Conservation (phyloP, 1,284 basidiomycete genomes). For the Cryptococcus maquisensis region DNA sequence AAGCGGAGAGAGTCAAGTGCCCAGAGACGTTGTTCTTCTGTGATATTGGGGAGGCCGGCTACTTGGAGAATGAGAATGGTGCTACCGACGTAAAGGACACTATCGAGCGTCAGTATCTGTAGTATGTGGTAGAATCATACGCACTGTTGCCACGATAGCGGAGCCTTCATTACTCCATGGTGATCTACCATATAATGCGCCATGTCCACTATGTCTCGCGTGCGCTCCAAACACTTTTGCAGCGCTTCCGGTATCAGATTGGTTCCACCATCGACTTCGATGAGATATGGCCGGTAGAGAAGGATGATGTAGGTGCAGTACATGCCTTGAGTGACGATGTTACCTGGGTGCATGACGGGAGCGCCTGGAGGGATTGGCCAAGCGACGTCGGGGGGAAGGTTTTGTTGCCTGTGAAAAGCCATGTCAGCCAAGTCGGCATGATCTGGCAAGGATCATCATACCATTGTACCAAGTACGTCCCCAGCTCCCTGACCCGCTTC, state of each 20-base stretch:
- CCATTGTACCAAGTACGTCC: slow-evolving; percentile 6
- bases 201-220: slow-evolving; percentile 18
- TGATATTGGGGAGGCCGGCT: slow-evolving; percentile 14
- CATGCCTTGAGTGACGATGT: slow-evolving; percentile 20
- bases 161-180: slow-evolving; percentile 8
- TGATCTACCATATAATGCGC: slow-evolving; percentile 11
- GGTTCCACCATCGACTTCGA: slow-evolving; percentile 16
- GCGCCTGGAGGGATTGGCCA: slow-evolving; percentile 17
- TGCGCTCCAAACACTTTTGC: slow-evolving; percentile 8
- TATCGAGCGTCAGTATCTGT: not conserved
- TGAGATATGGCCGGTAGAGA: slow-evolving; percentile 24
- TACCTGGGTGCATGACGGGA: slow-evolving; percentile 14
- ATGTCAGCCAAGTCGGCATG: not conserved
- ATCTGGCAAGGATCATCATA: not conserved
- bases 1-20: slow-evolving; percentile 13
- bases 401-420: slow-evolving; percentile 7
- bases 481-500: slow-evolving; percentile 6
- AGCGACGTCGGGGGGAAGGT: slow-evolving; percentile 9
- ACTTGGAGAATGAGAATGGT: slow-evolving; percentile 22
- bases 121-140: not conserved
- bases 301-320: slow-evolving; percentile 23
- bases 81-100: slow-evolving; percentile 18
- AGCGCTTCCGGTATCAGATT: slow-evolving; percentile 8
- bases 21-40: slow-evolving; percentile 3
- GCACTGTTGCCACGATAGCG: slow-evolving; percentile 20